Evolutionary conservation across 2,329 filamentous ascomycete genomes (phyloP), one percentile per base, ranked within the genome.

Genomic region (Hymenoscyphus occultus): DNA sequence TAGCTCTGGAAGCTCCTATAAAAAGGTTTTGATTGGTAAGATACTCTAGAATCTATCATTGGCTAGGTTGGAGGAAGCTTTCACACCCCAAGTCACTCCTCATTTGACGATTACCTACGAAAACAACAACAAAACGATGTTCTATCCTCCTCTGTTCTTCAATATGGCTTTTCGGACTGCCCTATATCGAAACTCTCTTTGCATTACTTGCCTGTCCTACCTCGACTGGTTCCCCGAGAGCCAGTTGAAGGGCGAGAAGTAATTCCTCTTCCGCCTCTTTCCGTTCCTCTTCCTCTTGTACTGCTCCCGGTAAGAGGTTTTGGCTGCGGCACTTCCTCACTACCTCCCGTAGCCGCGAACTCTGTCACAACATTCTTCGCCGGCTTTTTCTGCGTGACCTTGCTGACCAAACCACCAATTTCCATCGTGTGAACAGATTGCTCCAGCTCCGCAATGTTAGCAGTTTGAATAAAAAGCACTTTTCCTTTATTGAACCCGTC

Each of bases 361-460:
- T 51, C 5, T 51, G 45, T 51, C 2, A 51, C 45, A 28, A 51
- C 5, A 51, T 22, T 51, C 19, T 51, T 51, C 19, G 45, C 19
- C 10, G 45, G n/a, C 45, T 51, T 22, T 51, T 22, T 51, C 45
- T 51, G 45, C 45, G 19, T 51, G 22, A 22, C n/a, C 3, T 19
- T 51, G 45, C 45, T 51, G 4, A 51, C 45, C 45, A 51, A 51
- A 22, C 45, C 22, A 16, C 45, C 45, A 51, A 51, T 22, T 4
- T 51, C n/a, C 45, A 51, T 51, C 45, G 45, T 51, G 3, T 51
- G 45, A 51, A 51, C 22, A 16, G 45, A 51, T 51, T 51, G n/a
- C 19, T 51, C 45, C 6, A 51, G 45, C 19, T 51, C 45, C 1
- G n/a, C 45, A 12, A 51, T 22, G 22, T 19, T 51, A 22, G 45